Percentiles rank a stretch among this genome's conserved stretches.
Evolutionary conservation across 2,329 filamentous ascomycete genomes (phyloP).

Genomic region (Endothia cerciana): DNA sequence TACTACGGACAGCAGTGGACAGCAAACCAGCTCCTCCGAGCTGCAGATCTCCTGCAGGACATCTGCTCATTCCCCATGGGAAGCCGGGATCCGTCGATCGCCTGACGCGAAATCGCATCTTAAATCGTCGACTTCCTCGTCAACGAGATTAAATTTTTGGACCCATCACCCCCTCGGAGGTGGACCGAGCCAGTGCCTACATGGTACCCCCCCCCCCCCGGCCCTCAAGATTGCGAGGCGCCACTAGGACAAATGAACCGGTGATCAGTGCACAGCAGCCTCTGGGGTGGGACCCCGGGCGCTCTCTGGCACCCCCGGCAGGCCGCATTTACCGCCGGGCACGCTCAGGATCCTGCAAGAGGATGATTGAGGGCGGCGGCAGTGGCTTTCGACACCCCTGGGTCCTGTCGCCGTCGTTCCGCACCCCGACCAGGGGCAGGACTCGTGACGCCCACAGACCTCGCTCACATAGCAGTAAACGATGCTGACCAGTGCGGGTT

Average conservation of each 20-base stretch:
- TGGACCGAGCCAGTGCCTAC: constrained; percentile 19
- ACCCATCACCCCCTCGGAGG: constrained; percentile 22
- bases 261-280: constrained; percentile 25
- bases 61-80: constrained; percentile 14
- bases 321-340: constrained; percentile 22
- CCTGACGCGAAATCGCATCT: neutral
- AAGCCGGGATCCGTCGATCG: constrained; percentile 5
- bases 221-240: constrained; percentile 21
- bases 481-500: too few relatives aligned
- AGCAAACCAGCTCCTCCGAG: neutral
- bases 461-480: neutral
- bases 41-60: constrained; percentile 20
- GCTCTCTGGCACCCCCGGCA: constrained; percentile 1
- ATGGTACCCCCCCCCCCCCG: constrained; percentile 1
- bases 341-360: neutral
- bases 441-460: constrained; percentile 1
- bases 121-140: neutral
- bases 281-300: neutral
- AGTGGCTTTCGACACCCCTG: constrained; percentile 7
- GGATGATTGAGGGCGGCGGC: neutral
- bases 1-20: neutral
- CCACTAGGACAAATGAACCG: constrained; percentile 21
- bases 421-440: neutral
- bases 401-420: neutral
- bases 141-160: constrained; percentile 6